Evolutionary conservation across 805 yeast species (phyloP).

Genomic region (Yamadazyma phyllophila): DNA sequence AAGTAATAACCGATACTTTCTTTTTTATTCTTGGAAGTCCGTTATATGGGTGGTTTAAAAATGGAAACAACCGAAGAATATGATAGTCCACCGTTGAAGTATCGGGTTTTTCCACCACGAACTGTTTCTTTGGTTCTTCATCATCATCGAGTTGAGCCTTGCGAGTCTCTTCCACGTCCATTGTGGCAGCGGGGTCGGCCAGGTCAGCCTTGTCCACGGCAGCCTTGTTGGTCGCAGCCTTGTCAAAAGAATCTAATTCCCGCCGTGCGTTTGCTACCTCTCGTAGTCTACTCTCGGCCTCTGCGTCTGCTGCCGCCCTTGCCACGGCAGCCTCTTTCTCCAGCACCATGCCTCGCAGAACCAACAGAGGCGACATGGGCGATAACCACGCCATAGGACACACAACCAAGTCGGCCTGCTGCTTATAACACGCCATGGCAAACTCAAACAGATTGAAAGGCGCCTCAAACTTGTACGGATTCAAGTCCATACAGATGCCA

Average conservation of each 20-base stretch:
- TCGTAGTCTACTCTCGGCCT: neutral
- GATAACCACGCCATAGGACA: slow-evolving; percentile 89
- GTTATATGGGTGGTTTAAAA: slow-evolving; percentile 39
- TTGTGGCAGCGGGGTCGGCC: too few species aligned
- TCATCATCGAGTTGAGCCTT: too few species aligned
- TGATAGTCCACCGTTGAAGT: slow-evolving; percentile 63
- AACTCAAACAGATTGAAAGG: slow-evolving; percentile 77
- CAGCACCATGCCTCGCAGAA: neutral
- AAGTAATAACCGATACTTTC: slow-evolving; percentile 44
- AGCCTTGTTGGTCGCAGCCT: neutral
- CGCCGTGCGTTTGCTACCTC: too few species aligned
- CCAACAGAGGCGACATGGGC: slow-evolving; percentile 40
- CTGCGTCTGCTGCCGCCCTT: neutral
- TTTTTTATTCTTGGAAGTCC: slow-evolving; percentile 21
- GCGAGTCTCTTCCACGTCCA: neutral
- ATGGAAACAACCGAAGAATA: slow-evolving; percentile 69
- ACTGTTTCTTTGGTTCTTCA: slow-evolving; percentile 12
- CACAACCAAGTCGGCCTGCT: slow-evolving; percentile 54
- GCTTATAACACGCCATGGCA: slow-evolving; percentile 48
- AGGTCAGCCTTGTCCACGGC: too few species aligned
- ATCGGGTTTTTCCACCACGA: slow-evolving; percentile 38
- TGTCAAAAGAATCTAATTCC: too few species aligned
- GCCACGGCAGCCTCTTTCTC: neutral
- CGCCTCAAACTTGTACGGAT: slow-evolving; percentile 80
- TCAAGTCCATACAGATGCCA: slow-evolving; percentile 94